phyloP scores from a whole-genome alignment of 352 stramenopile genomes.

The Halophytophthora polymorphica region DNA sequence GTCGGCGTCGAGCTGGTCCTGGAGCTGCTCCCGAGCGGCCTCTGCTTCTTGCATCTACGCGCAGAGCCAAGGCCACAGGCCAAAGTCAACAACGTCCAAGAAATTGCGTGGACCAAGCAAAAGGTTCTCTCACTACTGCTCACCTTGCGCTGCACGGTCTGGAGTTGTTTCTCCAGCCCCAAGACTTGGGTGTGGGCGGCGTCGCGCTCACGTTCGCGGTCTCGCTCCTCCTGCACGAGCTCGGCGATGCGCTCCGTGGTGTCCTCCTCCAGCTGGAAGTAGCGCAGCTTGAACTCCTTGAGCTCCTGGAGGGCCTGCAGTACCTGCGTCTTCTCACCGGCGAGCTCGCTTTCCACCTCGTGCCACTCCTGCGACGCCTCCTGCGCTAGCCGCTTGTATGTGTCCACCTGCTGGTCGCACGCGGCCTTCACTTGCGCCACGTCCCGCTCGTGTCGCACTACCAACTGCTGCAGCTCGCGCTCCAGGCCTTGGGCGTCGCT shows the following conservation, averaged over 20 bases:
- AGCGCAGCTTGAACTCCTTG: constrained; percentile 72
- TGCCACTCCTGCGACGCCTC: constrained; percentile 70
- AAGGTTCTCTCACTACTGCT: neutral
- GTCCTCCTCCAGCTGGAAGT: constrained; percentile 59
- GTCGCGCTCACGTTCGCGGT: constrained; percentile 44
- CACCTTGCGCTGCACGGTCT: constrained; percentile 37
- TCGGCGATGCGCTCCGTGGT: constrained; percentile 62
- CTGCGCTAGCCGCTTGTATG: constrained; percentile 57
- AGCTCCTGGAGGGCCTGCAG: constrained; percentile 54
- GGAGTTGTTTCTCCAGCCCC: constrained; percentile 30
- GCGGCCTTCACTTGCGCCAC: constrained; percentile 39
- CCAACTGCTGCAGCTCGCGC: constrained; percentile 23
- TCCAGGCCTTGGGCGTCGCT: constrained; percentile 24
- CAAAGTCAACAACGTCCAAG: neutral
- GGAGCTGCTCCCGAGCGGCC: constrained; percentile 25
- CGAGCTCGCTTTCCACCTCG: constrained; percentile 58
- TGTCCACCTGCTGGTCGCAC: constrained; percentile 60
- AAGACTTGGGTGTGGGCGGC: constrained; percentile 7
- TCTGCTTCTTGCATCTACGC: constrained; percentile 32
- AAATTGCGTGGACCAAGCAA: neutral
- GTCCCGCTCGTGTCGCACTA: constrained; percentile 43
- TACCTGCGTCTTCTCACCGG: constrained; percentile 53
- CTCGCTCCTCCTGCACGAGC: constrained; percentile 53
- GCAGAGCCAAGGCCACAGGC: constrained; percentile 1
- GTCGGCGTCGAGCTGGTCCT: constrained; percentile 47